These are phyloP conservation scores for Flaveria trinervia DNA, from an alignment of 129 eudicot genomes.

Conservation along the genomic window DNA sequence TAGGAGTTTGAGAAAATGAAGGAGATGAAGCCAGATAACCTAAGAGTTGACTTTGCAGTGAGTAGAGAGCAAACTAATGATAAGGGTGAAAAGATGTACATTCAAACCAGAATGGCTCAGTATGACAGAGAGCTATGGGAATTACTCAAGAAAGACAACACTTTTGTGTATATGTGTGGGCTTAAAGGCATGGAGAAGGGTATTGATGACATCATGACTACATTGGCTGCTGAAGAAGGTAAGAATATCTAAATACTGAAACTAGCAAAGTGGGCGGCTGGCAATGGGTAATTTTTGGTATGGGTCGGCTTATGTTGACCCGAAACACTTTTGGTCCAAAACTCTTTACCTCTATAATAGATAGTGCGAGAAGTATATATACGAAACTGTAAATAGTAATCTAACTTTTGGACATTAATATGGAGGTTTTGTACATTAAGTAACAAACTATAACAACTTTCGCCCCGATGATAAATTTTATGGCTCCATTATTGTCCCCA, in stretches of 20 bases:
- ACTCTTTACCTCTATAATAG: not conserved
- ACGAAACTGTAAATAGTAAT: not conserved
- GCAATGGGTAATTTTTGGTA: not conserved
- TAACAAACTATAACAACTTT: not conserved
- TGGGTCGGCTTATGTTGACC: not conserved
- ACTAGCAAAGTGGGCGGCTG: not conserved
- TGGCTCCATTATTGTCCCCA: no score
- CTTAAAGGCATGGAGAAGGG: constrained; percentile 99
- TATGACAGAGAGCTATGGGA: constrained; percentile 96
- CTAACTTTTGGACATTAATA: not conserved
- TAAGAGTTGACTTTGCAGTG: constrained; percentile 92
- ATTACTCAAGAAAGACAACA: constrained; percentile 93
- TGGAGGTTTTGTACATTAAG: not conserved
- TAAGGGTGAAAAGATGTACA: constrained; percentile 97
- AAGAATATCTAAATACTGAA: constrained; percentile 20
- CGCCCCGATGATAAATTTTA: not conserved
- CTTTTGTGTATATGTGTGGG: constrained; percentile 97
- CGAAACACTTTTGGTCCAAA: not conserved
- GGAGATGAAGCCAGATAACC: constrained; percentile 82
- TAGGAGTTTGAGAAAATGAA: constrained; percentile 98
- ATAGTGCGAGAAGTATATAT: not conserved
- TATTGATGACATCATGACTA: constrained; percentile 88
- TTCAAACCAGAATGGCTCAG: constrained; percentile 97
- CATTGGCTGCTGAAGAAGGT: constrained; percentile 97
- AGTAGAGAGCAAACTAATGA: constrained; percentile 98